phyloP scores from a whole-genome alignment of 2,329 filamentous ascomycete genomes.

The Venturia nashicola region DNA sequence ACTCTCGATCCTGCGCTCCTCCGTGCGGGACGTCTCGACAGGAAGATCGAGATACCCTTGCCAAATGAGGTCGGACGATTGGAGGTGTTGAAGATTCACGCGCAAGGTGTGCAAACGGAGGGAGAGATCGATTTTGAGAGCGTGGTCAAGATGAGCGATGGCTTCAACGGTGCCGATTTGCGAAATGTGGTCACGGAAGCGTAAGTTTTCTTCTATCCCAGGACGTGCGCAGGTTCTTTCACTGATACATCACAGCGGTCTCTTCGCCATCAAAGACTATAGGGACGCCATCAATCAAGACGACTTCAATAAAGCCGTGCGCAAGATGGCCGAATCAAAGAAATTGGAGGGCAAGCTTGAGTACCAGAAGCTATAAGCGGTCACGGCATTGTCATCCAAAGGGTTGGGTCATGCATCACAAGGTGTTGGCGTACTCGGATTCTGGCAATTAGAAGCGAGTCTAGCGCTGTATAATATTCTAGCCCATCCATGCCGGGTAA shows the following conservation, averaged over 20 bases:
- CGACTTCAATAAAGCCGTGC: conserved; percentile 97
- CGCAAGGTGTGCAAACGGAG: conserved; percentile 72
- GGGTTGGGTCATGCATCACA: not conserved
- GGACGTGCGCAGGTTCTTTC: conserved; percentile 6
- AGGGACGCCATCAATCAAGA: conserved; percentile 93
- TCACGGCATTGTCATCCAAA: not conserved
- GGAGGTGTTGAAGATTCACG: conserved; percentile 97
- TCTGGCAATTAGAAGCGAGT: conserved; percentile 2
- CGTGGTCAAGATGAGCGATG: conserved; percentile 99
- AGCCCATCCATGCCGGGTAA: not conserved
- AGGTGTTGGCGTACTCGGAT: not conserved
- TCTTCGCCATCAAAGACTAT: conserved; percentile 98
- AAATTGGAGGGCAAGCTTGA: conserved; percentile 97
- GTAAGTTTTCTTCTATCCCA: conserved; percentile 43
- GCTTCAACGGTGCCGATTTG: conserved; percentile 92
- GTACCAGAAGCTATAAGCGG: conserved; percentile 75
- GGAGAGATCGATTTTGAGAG: conserved; percentile 98
- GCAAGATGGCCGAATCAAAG: conserved; percentile 95
- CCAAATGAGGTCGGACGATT: conserved; percentile 93
- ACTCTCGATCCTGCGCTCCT: conserved; percentile 89
- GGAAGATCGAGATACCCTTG: conserved; percentile 95
- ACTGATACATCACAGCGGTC: conserved; percentile 47
- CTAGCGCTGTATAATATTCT: conserved; percentile 5
- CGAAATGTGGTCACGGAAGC: conserved; percentile 97
- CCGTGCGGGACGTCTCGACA: conserved; percentile 82